These are phyloP conservation scores for sunflower (Helianthus annuus) DNA, from an alignment of 129 eudicot genomes.

Conservation along the genomic window HanXRQr2.0-SUNRISE NC_035434.2:10635193-10635692, in stretches of 20 bases:
- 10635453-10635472: no score
- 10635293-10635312: no score
- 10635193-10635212: neutral
- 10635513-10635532: neutral
- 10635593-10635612: neutral
- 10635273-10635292: no score
- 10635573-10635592: constrained; percentile 16
- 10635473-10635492: neutral
- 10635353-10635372: no score
- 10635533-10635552: neutral
- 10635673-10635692: neutral
- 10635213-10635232: neutral
- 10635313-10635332: no score
- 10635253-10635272: no score
- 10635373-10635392: no score
- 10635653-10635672: neutral
- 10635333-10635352: no score
- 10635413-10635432: no score
- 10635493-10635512: neutral
- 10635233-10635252: neutral
- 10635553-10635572: neutral
- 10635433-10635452: no score
- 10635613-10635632: neutral
- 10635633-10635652: constrained; percentile 6
- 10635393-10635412: no score